phyloP scores from a whole-genome alignment of 495 filamentous ascomycete species.

The Penicillium fimorum region DNA sequence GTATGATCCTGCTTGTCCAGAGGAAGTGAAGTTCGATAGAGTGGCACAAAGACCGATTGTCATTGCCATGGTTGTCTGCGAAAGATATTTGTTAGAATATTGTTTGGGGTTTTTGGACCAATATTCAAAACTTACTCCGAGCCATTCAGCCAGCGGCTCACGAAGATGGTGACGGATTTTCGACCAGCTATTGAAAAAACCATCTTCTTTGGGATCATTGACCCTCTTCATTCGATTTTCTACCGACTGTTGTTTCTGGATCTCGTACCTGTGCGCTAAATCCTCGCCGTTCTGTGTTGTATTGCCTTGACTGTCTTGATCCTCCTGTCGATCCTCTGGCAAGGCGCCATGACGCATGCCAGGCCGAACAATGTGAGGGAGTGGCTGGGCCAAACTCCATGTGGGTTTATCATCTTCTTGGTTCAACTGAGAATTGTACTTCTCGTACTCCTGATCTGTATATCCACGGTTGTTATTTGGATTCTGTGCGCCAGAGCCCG shows the following conservation, averaged over 20 bases:
- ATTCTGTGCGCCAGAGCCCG: constrained; percentile 11
- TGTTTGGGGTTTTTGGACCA: not conserved
- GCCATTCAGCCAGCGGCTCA: constrained; percentile 28
- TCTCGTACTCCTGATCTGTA: constrained; percentile 1
- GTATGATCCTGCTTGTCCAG: constrained; percentile 15
- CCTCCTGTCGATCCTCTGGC: constrained; percentile 14
- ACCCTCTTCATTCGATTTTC: not conserved
- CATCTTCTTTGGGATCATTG: constrained; percentile 10
- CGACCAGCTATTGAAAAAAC: constrained; percentile 25
- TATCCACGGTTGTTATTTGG: constrained; percentile 7
- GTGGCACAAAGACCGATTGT: constrained; percentile 25
- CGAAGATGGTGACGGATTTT: constrained; percentile 19
- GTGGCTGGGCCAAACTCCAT: constrained; percentile 10
- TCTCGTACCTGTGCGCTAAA: not conserved
- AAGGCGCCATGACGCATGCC: constrained; percentile 19
- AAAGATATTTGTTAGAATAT: not conserved
- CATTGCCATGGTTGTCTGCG: constrained; percentile 24
- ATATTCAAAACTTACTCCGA: constrained; percentile 23
- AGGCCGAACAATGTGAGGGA: constrained; percentile 15
- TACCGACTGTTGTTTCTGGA: not conserved
- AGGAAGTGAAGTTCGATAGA: constrained; percentile 9
- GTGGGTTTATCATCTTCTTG: constrained; percentile 5
- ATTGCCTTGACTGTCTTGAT: not conserved
- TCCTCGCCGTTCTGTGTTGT: not conserved
- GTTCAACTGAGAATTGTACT: constrained; percentile 9